These are phyloP conservation scores for Camelina sativa DNA, from an alignment of 345 rosid genomes.

Conservation along the genomic window DNA sequence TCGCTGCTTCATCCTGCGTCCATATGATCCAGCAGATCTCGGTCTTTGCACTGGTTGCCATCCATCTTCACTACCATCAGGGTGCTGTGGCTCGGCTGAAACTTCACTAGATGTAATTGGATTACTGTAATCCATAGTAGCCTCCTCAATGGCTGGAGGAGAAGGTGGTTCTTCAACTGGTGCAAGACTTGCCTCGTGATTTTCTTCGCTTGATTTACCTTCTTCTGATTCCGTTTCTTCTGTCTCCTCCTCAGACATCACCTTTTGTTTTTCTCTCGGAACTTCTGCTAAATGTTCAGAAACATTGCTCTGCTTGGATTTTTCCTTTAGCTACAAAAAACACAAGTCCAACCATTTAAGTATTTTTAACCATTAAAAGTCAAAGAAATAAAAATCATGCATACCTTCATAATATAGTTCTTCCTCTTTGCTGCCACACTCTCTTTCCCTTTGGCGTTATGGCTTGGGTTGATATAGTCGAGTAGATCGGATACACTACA, in stretches of 20 bases:
- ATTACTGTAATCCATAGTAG: slow-evolving; percentile 46
- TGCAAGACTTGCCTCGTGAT: slow-evolving; percentile 49
- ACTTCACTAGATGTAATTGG: slow-evolving; percentile 43
- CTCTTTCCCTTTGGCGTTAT: slow-evolving; percentile 75
- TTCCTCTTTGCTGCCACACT: slow-evolving; percentile 66
- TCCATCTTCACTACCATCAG: slow-evolving; percentile 69
- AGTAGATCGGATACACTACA: slow-evolving; percentile 95
- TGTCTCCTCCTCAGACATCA: slow-evolving; percentile 62
- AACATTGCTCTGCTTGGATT: slow-evolving; percentile 49
- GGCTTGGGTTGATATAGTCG: slow-evolving; percentile 92
- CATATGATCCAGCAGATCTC: slow-evolving; percentile 73
- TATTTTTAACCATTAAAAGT: background rate
- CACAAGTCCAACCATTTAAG: slow-evolving; percentile 27
- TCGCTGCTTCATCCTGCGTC: slow-evolving; percentile 82
- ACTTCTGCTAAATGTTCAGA: slow-evolving; percentile 50
- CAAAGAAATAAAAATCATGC: background rate
- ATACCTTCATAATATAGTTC: slow-evolving; percentile 72
- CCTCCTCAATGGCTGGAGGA: slow-evolving; percentile 54
- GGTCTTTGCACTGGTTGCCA: slow-evolving; percentile 98
- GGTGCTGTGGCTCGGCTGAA: slow-evolving; percentile 51
- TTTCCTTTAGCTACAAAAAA: slow-evolving; percentile 66
- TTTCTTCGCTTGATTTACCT: slow-evolving; percentile 41
- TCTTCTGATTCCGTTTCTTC: slow-evolving; percentile 48
- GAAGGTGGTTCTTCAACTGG: slow-evolving; percentile 46
- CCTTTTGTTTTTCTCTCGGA: slow-evolving; percentile 52